Conservation (phyloP, 2,329 filamentous ascomycete genomes). For the Fusarium acutatum region DNA sequence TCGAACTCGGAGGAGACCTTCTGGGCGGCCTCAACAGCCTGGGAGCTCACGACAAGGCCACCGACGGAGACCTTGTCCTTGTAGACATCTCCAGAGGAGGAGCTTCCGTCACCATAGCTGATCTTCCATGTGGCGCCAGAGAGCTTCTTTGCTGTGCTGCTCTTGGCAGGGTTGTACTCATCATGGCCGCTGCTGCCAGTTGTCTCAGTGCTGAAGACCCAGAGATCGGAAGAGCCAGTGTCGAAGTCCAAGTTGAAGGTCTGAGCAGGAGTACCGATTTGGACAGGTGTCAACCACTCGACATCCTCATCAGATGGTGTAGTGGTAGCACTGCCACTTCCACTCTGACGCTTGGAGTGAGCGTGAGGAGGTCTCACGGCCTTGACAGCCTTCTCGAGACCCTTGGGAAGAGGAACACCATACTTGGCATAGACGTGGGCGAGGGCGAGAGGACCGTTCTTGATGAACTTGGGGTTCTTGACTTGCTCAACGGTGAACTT, state of each 20-base stretch:
- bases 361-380: slow-evolving; percentile 19
- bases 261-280: slow-evolving; percentile 55
- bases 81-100: slow-evolving; percentile 54
- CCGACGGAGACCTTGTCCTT: slow-evolving; percentile 54
- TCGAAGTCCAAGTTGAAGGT: slow-evolving; percentile 56
- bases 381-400: slow-evolving; percentile 40
- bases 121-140: slow-evolving; percentile 52
- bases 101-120: slow-evolving; percentile 54
- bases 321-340: slow-evolving; percentile 38
- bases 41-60: slow-evolving; percentile 49
- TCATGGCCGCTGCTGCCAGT: slow-evolving; percentile 52
- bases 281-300: slow-evolving; percentile 52
- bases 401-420: slow-evolving; percentile 44
- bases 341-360: slow-evolving; percentile 40
- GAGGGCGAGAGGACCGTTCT: slow-evolving; percentile 46
- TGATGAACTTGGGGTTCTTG: slow-evolving; percentile 47
- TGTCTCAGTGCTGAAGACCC: slow-evolving; percentile 57
- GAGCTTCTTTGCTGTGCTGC: slow-evolving; percentile 50
- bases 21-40: slow-evolving; percentile 55
- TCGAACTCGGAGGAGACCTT: slow-evolving; percentile 52
- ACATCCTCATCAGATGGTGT: slow-evolving; percentile 44
- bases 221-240: slow-evolving; percentile 57
- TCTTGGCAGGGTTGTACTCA: slow-evolving; percentile 51
- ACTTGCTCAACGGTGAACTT: slow-evolving; percentile 48
- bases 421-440: slow-evolving; percentile 50